Evolutionary conservation across 495 filamentous ascomycete species (phyloP).

Genomic region (Xeromyces bisporus): DNA sequence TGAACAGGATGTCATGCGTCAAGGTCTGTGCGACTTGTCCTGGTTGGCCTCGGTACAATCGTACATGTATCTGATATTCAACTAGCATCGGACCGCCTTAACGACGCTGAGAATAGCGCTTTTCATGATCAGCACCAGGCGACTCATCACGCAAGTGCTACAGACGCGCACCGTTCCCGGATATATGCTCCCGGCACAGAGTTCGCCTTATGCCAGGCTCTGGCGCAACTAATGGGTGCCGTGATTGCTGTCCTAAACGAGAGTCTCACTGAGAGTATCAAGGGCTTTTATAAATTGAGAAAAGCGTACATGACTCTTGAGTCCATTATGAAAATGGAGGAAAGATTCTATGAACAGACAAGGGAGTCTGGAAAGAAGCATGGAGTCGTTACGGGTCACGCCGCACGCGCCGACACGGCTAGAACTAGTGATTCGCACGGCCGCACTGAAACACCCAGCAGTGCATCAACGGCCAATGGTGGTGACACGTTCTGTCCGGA

Average conservation of each 20-base stretch:
- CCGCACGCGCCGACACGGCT: background rate
- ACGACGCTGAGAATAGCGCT: constrained; percentile 63
- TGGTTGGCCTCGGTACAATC: background rate
- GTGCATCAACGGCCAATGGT: constrained; percentile 7
- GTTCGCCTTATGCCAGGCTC: constrained; percentile 60
- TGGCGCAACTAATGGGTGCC: constrained; percentile 78
- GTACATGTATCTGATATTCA: constrained; percentile 5
- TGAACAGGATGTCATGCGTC: constrained; percentile 81
- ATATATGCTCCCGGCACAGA: constrained; percentile 76
- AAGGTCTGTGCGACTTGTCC: constrained; percentile 2
- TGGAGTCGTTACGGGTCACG: constrained; percentile 2
- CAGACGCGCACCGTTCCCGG: constrained; percentile 34
- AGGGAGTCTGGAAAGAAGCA: constrained; percentile 7
- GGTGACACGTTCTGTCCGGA: constrained; percentile 26
- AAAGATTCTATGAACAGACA: constrained; percentile 29
- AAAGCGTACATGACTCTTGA: constrained; percentile 80
- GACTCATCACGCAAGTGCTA: constrained; percentile 30
- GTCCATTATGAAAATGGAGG: constrained; percentile 48
- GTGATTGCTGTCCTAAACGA: constrained; percentile 82
- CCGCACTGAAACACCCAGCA: background rate
- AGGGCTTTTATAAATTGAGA: constrained; percentile 81
- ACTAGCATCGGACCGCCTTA: constrained; percentile 51
- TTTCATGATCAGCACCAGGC: constrained; percentile 62
- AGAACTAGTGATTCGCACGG: background rate
- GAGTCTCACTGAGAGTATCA: constrained; percentile 79